These are phyloP conservation scores for Fusarium anthophilum DNA, from an alignment of 2,329 filamentous ascomycete genomes.

Conservation along the genomic window DNA sequence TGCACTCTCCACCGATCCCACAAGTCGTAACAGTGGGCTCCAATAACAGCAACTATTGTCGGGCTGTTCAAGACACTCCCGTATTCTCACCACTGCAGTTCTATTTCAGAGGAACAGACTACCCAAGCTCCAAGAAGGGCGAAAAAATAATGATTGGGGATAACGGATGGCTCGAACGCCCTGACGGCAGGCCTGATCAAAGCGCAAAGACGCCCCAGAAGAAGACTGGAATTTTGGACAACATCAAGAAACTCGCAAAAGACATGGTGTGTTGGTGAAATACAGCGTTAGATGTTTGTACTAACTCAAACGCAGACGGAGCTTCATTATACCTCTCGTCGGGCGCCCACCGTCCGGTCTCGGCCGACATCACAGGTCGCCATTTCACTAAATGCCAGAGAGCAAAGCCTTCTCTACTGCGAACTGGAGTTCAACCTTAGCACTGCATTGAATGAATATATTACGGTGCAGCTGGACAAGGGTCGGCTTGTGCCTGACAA, in stretches of 20 bases:
- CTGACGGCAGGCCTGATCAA: constrained; percentile 37
- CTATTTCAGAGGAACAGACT: constrained; percentile 53
- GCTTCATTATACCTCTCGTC: constrained; percentile 47
- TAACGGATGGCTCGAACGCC: constrained; percentile 66
- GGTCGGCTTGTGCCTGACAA: constrained; percentile 63
- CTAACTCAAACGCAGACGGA: constrained; percentile 48
- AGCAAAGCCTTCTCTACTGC: constrained; percentile 68
- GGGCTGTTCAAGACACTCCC: constrained; percentile 27
- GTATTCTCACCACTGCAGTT: constrained; percentile 56
- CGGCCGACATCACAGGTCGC: constrained; percentile 46
- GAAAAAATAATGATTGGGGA: constrained; percentile 64
- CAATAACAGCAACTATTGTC: constrained; percentile 2
- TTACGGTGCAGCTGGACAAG: constrained; percentile 62
- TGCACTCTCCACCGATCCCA: constrained; percentile 22
- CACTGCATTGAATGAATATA: constrained; percentile 61
- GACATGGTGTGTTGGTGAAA: constrained; percentile 56
- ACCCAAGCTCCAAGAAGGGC: constrained; percentile 51
- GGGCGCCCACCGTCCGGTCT: constrained; percentile 44
- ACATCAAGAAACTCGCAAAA: constrained; percentile 62
- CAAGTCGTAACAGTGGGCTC: constrained; percentile 17
- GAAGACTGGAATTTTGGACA: constrained; percentile 55
- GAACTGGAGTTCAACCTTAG: constrained; percentile 67
- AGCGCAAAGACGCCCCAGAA: constrained; percentile 47
- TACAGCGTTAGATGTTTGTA: not conserved
- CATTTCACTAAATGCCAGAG: constrained; percentile 64